Base-by-base conservation (phyloP, 176 grass and related monocot species). In the Zea luxurians region DNA sequence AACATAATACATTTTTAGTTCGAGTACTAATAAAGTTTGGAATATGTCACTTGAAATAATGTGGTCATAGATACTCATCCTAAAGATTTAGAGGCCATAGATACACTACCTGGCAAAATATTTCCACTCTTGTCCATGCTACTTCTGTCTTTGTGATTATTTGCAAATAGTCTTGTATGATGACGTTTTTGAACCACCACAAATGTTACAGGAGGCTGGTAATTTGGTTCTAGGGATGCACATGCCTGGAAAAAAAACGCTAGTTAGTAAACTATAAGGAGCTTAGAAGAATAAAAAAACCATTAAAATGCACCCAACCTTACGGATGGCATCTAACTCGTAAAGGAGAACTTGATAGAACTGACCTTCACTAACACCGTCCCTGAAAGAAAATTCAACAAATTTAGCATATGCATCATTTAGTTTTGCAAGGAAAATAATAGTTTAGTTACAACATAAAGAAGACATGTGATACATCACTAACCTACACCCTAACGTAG, bases 281-380 rank as follows among this genome's bases (percentile, higher is more conserved):
- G 43, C 2, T 18, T 44, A 72, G 34, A 81, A 81, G 37, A 15
- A 49, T 2, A 53, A 69, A 52, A 61, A 27, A 27, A 27, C 27
- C 27, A 27, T 27, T 62, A 60, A 78, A 52, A 45, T 52, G 44
- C 20, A 71, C 21, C 86, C 47, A 83, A 99, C 96, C 96, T 99
- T 96, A n/a, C 96, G 92, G 68, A 99, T 99, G 70, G 96, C 96
- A 85, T 99, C 96, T 15, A 99, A 82, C 78, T 99, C 96, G 48
- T 93, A 99, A 35, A 99, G 86, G 43, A 99, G 86, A 87, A 99
- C 90, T 84, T 99, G 96, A 84, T 99, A 99, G 75, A 99, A 99
- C 54, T 99, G 96, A 11, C 96, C 96, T 83, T 99, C 96, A 50
- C 96, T 99, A 75, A 99, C 96, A 12, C 96, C 96, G 79, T 99